Percentiles rank a stretch among this genome's conserved stretches.
These are phyloP conservation scores for Vitellaria paradoxa DNA, from an alignment of 179 eudicot species.

Conservation along the genomic window DNA sequence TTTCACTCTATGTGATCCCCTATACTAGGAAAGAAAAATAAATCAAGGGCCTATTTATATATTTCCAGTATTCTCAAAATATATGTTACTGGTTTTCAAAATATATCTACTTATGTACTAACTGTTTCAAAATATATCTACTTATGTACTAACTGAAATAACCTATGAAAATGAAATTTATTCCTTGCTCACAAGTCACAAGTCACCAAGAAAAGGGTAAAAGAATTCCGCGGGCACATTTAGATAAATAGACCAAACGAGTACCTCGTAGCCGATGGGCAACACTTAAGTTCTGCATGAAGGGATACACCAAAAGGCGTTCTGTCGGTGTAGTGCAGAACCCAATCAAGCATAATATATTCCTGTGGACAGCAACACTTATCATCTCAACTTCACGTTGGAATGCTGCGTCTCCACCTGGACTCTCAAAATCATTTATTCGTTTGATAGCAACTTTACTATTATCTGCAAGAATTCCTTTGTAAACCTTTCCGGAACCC, in stretches of 20 bases:
- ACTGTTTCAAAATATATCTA: not conserved
- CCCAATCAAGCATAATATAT: conserved; percentile 81
- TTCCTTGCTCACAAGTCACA: too few relatives aligned
- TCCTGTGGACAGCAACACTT: conserved; percentile 94
- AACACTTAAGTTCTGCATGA: too few relatives aligned
- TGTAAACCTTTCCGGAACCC: conserved; percentile 92
- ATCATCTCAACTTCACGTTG: conserved; percentile 99
- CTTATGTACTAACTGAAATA: too few relatives aligned
- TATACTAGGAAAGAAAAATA: too few relatives aligned
- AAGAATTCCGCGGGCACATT: not conserved
- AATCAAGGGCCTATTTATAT: too few relatives aligned
- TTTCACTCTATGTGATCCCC: too few relatives aligned
- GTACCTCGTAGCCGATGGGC: not conserved
- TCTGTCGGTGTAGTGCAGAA: conserved; percentile 96
- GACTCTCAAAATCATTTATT: conserved; percentile 72
- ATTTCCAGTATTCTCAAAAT: too few relatives aligned
- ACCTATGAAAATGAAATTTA: too few relatives aligned
- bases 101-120: not conserved
- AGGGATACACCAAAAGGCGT: conserved; percentile 59
- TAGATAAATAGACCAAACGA: not conserved
- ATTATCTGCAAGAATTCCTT: conserved; percentile 70
- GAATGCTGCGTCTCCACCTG: conserved; percentile 87
- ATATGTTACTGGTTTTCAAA: not conserved
- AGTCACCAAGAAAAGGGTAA: not conserved
- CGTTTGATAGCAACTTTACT: conserved; percentile 87